Conservation (phyloP, 805 yeast species). For the Wickerhamomyces tratensis region DNA sequence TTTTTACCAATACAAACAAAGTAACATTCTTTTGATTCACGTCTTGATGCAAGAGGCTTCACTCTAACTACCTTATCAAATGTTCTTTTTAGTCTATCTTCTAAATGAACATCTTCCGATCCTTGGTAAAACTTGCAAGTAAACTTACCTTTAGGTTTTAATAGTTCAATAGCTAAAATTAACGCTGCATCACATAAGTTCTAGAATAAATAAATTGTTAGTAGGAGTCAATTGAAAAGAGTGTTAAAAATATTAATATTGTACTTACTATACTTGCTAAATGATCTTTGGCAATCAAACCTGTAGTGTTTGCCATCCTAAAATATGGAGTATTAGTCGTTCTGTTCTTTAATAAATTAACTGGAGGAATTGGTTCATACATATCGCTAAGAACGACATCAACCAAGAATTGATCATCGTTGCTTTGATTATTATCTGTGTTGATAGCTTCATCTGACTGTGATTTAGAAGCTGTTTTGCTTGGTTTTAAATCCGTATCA, state of each 20-base stretch:
- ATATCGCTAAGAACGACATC: slow-evolving; percentile 73
- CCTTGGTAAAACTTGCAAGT: slow-evolving; percentile 86
- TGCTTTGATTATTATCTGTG: background rate
- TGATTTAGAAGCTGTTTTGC: too few species aligned
- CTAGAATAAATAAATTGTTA: slow-evolving; percentile 18
- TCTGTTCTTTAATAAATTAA: slow-evolving; percentile 41
- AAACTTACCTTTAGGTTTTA: slow-evolving; percentile 61
- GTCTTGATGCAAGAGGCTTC: slow-evolving; percentile 77
- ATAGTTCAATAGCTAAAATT: slow-evolving; percentile 59
- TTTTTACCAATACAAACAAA: slow-evolving; percentile 56
- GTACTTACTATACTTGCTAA: slow-evolving; percentile 57
- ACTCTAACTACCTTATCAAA: slow-evolving; percentile 57
- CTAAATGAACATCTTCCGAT: slow-evolving; percentile 59
- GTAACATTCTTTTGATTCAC: slow-evolving; percentile 76
- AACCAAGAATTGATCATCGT: slow-evolving; percentile 27
- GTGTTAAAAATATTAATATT: background rate
- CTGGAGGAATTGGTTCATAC: slow-evolving; percentile 60
- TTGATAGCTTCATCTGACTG: too few species aligned
- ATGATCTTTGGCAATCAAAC: slow-evolving; percentile 76
- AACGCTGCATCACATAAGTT: slow-evolving; percentile 90
- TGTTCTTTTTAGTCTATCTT: slow-evolving; percentile 41
- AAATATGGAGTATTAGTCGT: slow-evolving; percentile 70
- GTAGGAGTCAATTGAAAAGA: background rate
- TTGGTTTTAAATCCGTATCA: too few species aligned
- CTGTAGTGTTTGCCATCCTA: slow-evolving; percentile 94